Conservation (phyloP, 2,329 filamentous ascomycete genomes). For the Paecilomyces sp. region DNA sequence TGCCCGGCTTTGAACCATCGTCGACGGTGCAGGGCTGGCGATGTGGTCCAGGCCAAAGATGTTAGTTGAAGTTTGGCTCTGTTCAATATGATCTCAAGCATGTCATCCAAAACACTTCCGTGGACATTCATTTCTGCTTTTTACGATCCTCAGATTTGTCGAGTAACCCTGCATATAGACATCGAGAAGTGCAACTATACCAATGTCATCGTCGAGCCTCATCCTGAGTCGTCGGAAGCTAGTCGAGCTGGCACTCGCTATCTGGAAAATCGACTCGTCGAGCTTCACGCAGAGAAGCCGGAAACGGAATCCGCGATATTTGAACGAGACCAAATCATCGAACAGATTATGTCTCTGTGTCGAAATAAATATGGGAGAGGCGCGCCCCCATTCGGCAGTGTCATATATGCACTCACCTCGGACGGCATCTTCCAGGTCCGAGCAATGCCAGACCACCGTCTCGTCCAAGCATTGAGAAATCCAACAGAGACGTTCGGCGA, state of each 20-base stretch:
- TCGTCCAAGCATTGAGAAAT: neutral
- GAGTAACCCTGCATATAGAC: neutral
- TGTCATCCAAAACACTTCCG: neutral
- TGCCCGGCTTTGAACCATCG: neutral
- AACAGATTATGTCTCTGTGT: neutral
- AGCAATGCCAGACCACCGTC: neutral
- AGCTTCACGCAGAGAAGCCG: neutral
- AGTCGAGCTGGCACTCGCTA: neutral
- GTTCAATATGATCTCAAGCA: neutral
- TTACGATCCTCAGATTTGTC: neutral
- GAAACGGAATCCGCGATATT: neutral
- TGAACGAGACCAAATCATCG: neutral
- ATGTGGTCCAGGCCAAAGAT: neutral
- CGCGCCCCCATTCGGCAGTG: neutral
- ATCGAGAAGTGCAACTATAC: slow-evolving; percentile 1
- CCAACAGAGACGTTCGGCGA: neutral
- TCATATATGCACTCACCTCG: neutral
- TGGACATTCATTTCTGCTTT: neutral
- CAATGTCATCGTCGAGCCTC: neutral
- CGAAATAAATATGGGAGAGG: neutral
- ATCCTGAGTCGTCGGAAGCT: neutral
- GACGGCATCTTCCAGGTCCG: neutral
- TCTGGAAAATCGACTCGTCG: neutral
- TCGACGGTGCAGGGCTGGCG: neutral
- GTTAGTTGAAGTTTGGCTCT: neutral